Evolutionary conservation across 345 rosid species (phyloP).

Genomic region (Fremontodendron californicum): DNA sequence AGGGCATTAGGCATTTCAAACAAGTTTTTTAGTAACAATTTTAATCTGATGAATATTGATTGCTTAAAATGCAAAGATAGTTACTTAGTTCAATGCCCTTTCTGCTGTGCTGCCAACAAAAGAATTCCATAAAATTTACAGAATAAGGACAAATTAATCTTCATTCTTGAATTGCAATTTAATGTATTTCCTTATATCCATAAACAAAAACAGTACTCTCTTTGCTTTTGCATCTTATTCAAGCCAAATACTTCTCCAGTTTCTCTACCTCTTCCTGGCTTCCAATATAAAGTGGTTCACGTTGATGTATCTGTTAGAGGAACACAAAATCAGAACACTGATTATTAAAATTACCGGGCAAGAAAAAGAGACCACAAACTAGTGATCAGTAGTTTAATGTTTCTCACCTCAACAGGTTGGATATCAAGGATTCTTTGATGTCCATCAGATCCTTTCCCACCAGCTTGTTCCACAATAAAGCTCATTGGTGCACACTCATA

Average conservation of each 20-base stretch:
- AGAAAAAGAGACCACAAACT: background rate
- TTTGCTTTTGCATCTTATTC: conserved; percentile 28
- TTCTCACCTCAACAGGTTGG: conserved; percentile 65
- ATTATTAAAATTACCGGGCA: background rate
- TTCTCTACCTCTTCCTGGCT: conserved; percentile 89
- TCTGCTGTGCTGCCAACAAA: background rate
- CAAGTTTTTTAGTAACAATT: background rate
- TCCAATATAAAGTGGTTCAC: conserved; percentile 88
- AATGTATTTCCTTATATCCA: conserved; percentile 16
- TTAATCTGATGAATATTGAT: background rate
- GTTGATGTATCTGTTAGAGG: conserved; percentile 69
- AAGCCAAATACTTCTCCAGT: conserved; percentile 86
- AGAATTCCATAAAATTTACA: background rate
- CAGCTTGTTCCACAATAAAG: conserved; percentile 92
- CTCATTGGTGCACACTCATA: conserved; percentile 99
- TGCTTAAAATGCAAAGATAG: background rate
- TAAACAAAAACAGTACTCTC: conserved; percentile 19
- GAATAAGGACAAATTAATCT: background rate
- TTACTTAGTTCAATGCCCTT: background rate
- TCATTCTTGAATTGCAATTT: conserved; percentile 6
- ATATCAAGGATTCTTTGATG: conserved; percentile 78
- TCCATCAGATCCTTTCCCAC: conserved; percentile 97
- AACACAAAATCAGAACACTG: background rate
- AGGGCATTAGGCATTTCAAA: background rate
- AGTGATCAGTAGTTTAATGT: background rate